Conservation (phyloP, 2,329 filamentous ascomycete species). For the Samsoniella hepiali region DNA sequence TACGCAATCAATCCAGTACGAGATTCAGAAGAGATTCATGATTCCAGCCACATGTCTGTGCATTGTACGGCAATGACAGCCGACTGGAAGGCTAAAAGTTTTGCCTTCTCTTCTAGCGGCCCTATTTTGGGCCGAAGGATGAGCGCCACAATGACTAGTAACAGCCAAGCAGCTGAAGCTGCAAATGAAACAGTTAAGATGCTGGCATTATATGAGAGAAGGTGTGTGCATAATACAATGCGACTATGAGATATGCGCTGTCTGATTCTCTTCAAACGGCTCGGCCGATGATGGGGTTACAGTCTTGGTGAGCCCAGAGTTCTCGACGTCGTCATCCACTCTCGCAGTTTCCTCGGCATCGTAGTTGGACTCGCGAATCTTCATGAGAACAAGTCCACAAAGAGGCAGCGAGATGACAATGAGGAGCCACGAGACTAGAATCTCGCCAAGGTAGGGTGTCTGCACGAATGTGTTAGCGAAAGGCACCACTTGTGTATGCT, state of each 20-base stretch:
- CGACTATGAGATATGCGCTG: not conserved
- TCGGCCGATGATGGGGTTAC: not conserved
- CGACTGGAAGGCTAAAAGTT: too few relatives aligned
- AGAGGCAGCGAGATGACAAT: slow-evolving; percentile 25
- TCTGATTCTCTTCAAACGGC: not conserved
- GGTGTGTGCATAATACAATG: not conserved
- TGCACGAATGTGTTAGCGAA: slow-evolving; percentile 9
- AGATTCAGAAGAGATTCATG: too few relatives aligned
- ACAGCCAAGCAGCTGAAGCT: too few relatives aligned
- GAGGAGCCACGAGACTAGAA: slow-evolving; percentile 27
- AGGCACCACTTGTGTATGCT: not conserved
- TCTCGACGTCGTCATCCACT: slow-evolving; percentile 20
- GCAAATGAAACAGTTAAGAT: too few relatives aligned
- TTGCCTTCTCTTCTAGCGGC: too few relatives aligned
- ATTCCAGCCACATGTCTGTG: too few relatives aligned
- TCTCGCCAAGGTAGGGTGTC: slow-evolving; percentile 26
- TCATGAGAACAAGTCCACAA: slow-evolving; percentile 23
- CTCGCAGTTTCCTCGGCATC: slow-evolving; percentile 24
- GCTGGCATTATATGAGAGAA: too few relatives aligned
- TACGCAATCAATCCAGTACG: too few relatives aligned
- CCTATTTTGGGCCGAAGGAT: too few relatives aligned
- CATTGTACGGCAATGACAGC: too few relatives aligned
- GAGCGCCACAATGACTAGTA: too few relatives aligned
- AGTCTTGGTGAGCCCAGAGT: not conserved
- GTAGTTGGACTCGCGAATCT: slow-evolving; percentile 26